Conservation (phyloP, 1,284 basidiomycete species). For the Vanrija sp. region DNA sequence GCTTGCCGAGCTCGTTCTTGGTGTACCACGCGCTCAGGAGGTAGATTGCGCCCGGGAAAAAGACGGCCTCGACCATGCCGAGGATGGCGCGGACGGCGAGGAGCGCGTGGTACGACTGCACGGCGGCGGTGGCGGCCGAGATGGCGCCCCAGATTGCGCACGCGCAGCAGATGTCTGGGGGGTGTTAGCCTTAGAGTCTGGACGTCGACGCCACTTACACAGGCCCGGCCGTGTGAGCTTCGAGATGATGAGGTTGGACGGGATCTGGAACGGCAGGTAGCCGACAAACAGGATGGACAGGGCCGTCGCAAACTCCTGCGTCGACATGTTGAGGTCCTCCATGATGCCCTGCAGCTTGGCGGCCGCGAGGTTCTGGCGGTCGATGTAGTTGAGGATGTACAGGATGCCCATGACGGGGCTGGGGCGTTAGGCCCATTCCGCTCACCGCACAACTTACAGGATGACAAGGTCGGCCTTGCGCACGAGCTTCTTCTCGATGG, state of each 20-base stretch:
- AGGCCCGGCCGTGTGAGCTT: slow-evolving; percentile 31
- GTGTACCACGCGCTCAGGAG: slow-evolving; percentile 40
- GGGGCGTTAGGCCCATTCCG: no score
- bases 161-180: slow-evolving; percentile 19
- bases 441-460: slow-evolving; percentile 23
- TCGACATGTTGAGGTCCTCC: slow-evolving; percentile 29
- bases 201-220: slow-evolving; percentile 15
- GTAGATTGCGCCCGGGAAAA: slow-evolving; percentile 31
- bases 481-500: slow-evolving; percentile 37
- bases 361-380: slow-evolving; percentile 21
- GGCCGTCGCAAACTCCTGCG: slow-evolving; percentile 37
- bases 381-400: not conserved
- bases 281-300: slow-evolving; percentile 47
- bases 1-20: slow-evolving; percentile 4
- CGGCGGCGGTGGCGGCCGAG: slow-evolving; percentile 20
- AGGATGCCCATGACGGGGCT: slow-evolving; percentile 12
- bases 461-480: slow-evolving; percentile 44
- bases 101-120: slow-evolving; percentile 22
- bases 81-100: slow-evolving; percentile 29
- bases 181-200: not conserved
- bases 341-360: slow-evolving; percentile 37
- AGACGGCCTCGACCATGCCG: slow-evolving; percentile 28
- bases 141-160: slow-evolving; percentile 34
- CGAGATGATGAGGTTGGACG: slow-evolving; percentile 20
- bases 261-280: not conserved